Conservation (phyloP, 805 yeast genomes). For the Lipomyces orientalis region DNA sequence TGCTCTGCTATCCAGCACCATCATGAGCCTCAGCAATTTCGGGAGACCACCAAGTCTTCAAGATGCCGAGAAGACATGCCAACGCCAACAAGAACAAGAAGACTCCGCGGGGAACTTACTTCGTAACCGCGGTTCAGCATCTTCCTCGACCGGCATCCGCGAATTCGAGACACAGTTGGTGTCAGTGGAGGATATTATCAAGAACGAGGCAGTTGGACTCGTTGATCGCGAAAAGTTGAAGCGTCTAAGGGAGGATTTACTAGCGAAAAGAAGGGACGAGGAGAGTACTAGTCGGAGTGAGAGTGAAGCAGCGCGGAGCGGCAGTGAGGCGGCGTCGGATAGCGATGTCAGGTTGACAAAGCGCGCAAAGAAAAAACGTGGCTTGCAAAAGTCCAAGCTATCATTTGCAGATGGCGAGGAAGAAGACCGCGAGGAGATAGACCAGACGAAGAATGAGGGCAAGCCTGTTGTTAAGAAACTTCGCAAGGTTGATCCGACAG, state of each 20-base stretch:
- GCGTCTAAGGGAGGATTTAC: slow-evolving; percentile 17
- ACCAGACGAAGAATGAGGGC: slow-evolving; percentile 13
- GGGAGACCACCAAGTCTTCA: neutral
- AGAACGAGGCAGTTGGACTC: slow-evolving; percentile 27
- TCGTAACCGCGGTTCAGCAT: slow-evolving; percentile 13
- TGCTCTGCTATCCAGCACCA: neutral
- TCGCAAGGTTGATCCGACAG: slow-evolving; percentile 35
- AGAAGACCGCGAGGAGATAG: slow-evolving; percentile 15
- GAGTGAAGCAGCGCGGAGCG: neutral
- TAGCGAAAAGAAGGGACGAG: slow-evolving; percentile 3
- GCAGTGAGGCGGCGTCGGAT: slow-evolving; percentile 2
- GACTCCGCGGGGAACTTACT: slow-evolving; percentile 11
- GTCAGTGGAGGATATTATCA: slow-evolving; percentile 22
- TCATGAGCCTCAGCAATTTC: neutral
- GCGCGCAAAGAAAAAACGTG: slow-evolving; percentile 17
- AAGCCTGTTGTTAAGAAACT: slow-evolving; percentile 17
- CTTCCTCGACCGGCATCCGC: slow-evolving; percentile 22
- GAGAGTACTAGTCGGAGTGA: neutral
- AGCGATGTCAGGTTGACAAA: slow-evolving; percentile 7
- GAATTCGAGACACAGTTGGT: slow-evolving; percentile 19
- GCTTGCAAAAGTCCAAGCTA: slow-evolving; percentile 18
- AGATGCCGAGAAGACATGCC: neutral
- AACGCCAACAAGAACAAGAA: slow-evolving; percentile 15
- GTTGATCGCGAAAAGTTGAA: slow-evolving; percentile 19
- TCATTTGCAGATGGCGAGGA: slow-evolving; percentile 18